Evolutionary conservation across 805 yeast species (phyloP).

Genomic region (Teunomyces cretensis): DNA sequence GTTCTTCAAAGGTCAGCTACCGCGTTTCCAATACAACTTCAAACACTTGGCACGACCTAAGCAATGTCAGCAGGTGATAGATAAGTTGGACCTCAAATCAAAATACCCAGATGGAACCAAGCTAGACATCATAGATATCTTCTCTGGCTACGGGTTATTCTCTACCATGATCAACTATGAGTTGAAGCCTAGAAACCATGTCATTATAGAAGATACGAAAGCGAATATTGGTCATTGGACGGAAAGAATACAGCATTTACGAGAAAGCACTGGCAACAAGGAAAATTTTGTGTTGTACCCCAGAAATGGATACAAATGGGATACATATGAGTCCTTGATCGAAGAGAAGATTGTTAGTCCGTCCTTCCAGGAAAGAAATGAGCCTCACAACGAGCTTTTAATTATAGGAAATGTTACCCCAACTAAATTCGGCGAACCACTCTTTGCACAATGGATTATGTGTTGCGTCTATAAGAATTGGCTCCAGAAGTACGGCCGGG

Average conservation of each 20-base stretch:
- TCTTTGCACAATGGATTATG: slow-evolving; percentile 71
- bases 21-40: slow-evolving; percentile 26
- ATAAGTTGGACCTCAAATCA: slow-evolving; percentile 44
- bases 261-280: slow-evolving; percentile 21
- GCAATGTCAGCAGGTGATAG: slow-evolving; percentile 40
- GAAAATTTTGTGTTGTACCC: slow-evolving; percentile 34
- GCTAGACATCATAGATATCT: slow-evolving; percentile 57
- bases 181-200: slow-evolving; percentile 61
- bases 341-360: slow-evolving; percentile 43
- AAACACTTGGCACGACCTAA: slow-evolving; percentile 20
- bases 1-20: slow-evolving; percentile 18
- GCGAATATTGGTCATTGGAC: slow-evolving; percentile 27
- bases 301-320: slow-evolving; percentile 69
- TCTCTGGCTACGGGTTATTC: slow-evolving; percentile 60
- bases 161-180: slow-evolving; percentile 61
- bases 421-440: slow-evolving; percentile 56
- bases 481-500: slow-evolving; percentile 70
- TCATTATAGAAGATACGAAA: slow-evolving; percentile 56
- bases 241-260: slow-evolving; percentile 22
- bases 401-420: slow-evolving; percentile 60
- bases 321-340: slow-evolving; percentile 50
- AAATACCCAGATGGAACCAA: slow-evolving; percentile 34
- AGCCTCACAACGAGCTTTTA: slow-evolving; percentile 54
- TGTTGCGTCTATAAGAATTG: slow-evolving; percentile 71
- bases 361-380: slow-evolving; percentile 24